phyloP scores from a whole-genome alignment of 1,139 yeast genomes.

The Kodamaea alishanica region DNA sequence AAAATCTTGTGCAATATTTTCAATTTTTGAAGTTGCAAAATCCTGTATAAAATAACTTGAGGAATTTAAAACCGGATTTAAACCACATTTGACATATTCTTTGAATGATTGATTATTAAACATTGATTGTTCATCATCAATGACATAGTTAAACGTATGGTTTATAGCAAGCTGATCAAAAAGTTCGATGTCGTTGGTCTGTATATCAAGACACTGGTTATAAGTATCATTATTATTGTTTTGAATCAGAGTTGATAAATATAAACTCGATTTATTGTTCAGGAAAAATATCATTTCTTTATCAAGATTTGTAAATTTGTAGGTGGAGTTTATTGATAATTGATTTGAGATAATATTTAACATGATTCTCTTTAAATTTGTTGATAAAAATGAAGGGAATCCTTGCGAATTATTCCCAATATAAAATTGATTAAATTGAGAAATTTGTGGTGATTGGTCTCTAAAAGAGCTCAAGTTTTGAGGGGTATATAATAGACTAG shows the following conservation, averaged over 20 bases:
- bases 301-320: slow-evolving; percentile 22
- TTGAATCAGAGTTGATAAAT: slow-evolving; percentile 8
- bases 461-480: slow-evolving; percentile 14
- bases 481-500: slow-evolving; percentile 27
- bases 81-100: slow-evolving; percentile 50
- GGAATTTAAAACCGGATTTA: slow-evolving; percentile 54
- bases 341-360: slow-evolving; percentile 32
- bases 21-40: background rate
- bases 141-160: slow-evolving; percentile 37
- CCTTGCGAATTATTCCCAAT: background rate
- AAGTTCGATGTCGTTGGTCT: slow-evolving; percentile 10
- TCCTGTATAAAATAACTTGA: slow-evolving; percentile 14
- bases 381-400: slow-evolving; percentile 35
- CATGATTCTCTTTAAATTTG: slow-evolving; percentile 38
- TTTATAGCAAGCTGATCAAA: slow-evolving; percentile 19
- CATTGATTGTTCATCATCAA: slow-evolving; percentile 27
- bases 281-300: slow-evolving; percentile 19
- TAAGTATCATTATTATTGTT: slow-evolving; percentile 5
- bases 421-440: background rate
- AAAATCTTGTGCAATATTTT: slow-evolving; percentile 20
- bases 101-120: slow-evolving; percentile 33
- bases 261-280: slow-evolving; percentile 1
- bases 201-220: slow-evolving; percentile 6
- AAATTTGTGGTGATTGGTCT: background rate
- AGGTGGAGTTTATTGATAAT: slow-evolving; percentile 17